These are phyloP conservation scores for Lenzites betulinus DNA, from an alignment of 768 basidiomycete genomes.

Conservation along the genomic window DNA sequence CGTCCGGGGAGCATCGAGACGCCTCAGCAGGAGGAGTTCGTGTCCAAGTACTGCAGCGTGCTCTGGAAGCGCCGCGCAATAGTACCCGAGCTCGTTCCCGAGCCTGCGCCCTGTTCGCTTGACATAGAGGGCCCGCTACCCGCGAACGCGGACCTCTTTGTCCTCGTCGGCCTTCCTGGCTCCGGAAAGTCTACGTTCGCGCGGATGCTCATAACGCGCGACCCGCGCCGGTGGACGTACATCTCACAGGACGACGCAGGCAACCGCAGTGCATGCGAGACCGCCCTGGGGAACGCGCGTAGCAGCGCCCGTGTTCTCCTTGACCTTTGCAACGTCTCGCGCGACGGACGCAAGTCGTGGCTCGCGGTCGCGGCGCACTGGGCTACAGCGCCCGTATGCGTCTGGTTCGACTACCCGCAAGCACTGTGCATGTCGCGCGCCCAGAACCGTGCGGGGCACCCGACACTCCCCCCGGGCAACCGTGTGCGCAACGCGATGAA, in stretches of 20 bases:
- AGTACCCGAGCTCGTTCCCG: conserved; percentile 50
- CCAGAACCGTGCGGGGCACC: conserved; percentile 58
- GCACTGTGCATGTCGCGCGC: conserved; percentile 55
- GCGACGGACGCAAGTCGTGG: conserved; percentile 51
- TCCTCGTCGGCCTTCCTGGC: conserved; percentile 64
- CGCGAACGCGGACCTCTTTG: conserved; percentile 43
- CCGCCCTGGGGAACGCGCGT: conserved; percentile 45
- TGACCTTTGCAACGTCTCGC: conserved; percentile 58
- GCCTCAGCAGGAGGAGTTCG: conserved; percentile 55
- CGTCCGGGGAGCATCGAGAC: conserved; percentile 63
- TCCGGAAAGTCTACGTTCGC: conserved; percentile 63
- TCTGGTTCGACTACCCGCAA: conserved; percentile 57
- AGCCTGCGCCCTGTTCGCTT: conserved; percentile 50
- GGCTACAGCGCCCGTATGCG: conserved; percentile 46
- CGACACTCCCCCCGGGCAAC: conserved; percentile 56
- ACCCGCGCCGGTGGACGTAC: conserved; percentile 44
- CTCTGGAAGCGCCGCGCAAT: conserved; percentile 61
- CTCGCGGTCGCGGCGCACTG: conserved; percentile 53
- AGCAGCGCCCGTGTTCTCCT: conserved; percentile 46
- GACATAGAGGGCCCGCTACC: conserved; percentile 45
- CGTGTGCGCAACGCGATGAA: conserved; percentile 56
- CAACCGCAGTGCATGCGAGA: conserved; percentile 51
- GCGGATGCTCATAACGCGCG: conserved; percentile 46
- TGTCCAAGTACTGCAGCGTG: conserved; percentile 56
- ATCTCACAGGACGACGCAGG: conserved; percentile 62